Evolutionary conservation across 2,329 filamentous ascomycete species (phyloP), one percentile per base, ranked within the genome.

Genomic region (Colletotrichum orbiculare): DNA sequence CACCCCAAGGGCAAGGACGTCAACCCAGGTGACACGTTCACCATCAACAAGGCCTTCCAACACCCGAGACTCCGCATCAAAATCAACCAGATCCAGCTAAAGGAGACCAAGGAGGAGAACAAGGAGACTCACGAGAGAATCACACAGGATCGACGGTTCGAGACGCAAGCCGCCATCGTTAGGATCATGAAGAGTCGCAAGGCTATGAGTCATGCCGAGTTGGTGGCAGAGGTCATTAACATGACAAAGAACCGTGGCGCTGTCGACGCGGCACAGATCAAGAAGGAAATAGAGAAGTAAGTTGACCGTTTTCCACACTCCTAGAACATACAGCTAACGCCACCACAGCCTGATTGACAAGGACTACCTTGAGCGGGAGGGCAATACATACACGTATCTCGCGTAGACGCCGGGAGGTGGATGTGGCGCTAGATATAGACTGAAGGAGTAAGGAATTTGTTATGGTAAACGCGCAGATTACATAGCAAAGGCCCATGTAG

Each of bases 11-110:
- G 92, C 56, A 88, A 90, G 59, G 94, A 99, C 0, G 89, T 99
- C 69, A 85, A 86, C 64, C 74, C 82, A 1, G 92, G 87, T 0
- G 96, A 99, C 78, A 92, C 89, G 0, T 99, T 99, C 73, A 88
- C 87, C 0, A 89, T 97, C 73, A 97, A 97, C 79, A 78, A 85
- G 48, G 76, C 76, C 13, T 99, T 99, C 78, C 81, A 81, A 2
- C 91, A 97, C 73, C 85, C 89, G 17, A 97, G 96, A 77, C 91
- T 92, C 78, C 89, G 94, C 61, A 90, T 99, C 80, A 99, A 99
- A 82, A 97, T 99, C 82, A 99, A 98, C 80, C 95, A 97, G 79
- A 96, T 99, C 71, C 96, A 99, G 79, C 86, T 97, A 54, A 96
- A 96, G 79, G 96, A 99, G 80, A 98, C 96, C 1, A 92, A 91